Percentiles rank a stretch among this genome's conserved stretches.
These are phyloP conservation scores for Trichoderma endophyticum DNA, from an alignment of 2,329 filamentous ascomycete genomes.

Conservation along the genomic window DNA sequence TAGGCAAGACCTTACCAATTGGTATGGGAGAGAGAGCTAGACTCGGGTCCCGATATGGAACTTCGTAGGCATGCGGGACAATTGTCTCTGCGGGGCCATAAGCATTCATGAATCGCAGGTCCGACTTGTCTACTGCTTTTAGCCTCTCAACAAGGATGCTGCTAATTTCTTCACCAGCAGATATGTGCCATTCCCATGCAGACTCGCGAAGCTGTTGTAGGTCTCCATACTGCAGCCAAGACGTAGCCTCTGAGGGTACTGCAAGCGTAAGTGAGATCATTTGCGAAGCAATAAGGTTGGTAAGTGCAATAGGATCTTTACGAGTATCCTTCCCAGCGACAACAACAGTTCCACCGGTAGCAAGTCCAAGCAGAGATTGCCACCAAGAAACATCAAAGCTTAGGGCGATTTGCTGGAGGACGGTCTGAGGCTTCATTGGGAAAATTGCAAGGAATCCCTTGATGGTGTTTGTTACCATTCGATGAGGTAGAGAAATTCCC, in stretches of 20 bases:
- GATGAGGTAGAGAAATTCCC: background rate
- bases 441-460: background rate
- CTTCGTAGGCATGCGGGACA: background rate
- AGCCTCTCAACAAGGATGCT: background rate
- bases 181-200: background rate
- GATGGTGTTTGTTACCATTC: background rate
- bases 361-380: background rate
- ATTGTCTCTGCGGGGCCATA: background rate
- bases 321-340: background rate
- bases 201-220: background rate
- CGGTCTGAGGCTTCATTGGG: background rate
- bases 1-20: constrained; percentile 21
- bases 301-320: background rate
- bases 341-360: background rate
- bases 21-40: background rate
- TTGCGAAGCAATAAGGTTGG: background rate
- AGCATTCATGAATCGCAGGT: background rate
- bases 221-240: background rate
- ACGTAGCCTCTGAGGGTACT: background rate
- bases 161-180: background rate
- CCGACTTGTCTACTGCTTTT: background rate
- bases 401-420: background rate
- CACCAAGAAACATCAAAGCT: background rate
- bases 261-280: background rate
- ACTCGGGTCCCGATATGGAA: background rate